Evolutionary conservation across 2,329 filamentous ascomycete species (phyloP).

Genomic region (Hypocrella siamensis): DNA sequence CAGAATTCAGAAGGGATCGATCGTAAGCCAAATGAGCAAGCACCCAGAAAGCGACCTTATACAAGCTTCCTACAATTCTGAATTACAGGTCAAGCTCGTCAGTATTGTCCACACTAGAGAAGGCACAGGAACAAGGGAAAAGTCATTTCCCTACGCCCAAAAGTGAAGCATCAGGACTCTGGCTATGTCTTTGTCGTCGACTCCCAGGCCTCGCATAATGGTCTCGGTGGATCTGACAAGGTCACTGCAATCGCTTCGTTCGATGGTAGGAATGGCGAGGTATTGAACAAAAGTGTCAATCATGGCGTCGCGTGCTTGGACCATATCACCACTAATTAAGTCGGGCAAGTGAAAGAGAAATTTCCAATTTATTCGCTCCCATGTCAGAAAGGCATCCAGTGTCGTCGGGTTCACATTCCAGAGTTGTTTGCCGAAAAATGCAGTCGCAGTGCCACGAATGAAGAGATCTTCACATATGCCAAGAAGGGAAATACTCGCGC

Average conservation of each 20-base stretch:
- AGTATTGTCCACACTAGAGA: not conserved
- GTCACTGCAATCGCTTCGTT: not conserved
- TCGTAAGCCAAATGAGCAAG: not conserved
- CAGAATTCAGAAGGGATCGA: not conserved
- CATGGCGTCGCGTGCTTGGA: not conserved
- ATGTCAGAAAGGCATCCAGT: not conserved
- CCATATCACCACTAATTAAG: slow-evolving; percentile 1
- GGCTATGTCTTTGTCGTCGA: slow-evolving; percentile 1
- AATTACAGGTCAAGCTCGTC: not conserved
- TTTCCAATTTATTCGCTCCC: slow-evolving; percentile 1
- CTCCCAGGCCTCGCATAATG: not conserved
- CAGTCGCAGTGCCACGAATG: not conserved
- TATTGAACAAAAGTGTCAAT: not conserved
- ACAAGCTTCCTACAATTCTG: not conserved
- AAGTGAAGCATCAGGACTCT: not conserved
- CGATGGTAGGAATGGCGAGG: not conserved
- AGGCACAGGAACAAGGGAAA: not conserved
- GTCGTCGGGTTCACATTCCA: not conserved
- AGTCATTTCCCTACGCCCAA: not conserved
- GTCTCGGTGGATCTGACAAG: not conserved
- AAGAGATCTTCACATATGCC: not conserved
- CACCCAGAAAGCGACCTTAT: not conserved
- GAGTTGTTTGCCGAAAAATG: not conserved
- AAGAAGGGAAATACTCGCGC: not conserved
- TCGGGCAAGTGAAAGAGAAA: slow-evolving; percentile 1